A percentile compares a stretch with the other conserved stretches of the same genome.
These are phyloP conservation scores for Digitaria exilis DNA, from an alignment of 202 grass and related monocot species.

Conservation along the genomic window DNA sequence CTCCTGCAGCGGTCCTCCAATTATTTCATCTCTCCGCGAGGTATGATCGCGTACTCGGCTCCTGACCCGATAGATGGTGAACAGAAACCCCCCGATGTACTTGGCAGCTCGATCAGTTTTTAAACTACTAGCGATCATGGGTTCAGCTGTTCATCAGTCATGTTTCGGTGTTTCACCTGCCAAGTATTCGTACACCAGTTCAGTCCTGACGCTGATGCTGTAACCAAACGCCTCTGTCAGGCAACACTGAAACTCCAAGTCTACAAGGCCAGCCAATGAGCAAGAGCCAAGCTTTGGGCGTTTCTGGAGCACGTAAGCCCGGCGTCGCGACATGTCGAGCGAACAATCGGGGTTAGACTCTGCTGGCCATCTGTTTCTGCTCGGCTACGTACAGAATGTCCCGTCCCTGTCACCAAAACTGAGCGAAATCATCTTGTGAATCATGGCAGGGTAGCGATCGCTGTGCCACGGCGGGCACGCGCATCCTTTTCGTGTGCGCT, in stretches of 20 bases:
- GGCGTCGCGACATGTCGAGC: background rate
- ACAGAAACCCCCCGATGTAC: background rate
- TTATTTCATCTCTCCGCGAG: background rate
- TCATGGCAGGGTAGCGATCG: background rate
- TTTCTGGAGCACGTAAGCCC: background rate
- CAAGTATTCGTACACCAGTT: slow-evolving; percentile 22
- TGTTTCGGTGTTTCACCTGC: slow-evolving; percentile 21
- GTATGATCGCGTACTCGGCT: background rate
- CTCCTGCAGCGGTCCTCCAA: background rate
- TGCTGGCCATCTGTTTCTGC: background rate
- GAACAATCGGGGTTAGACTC: background rate
- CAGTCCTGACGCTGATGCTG: background rate
- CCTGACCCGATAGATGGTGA: background rate
- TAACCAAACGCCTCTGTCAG: background rate
- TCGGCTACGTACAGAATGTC: background rate
- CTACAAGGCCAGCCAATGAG: background rate
- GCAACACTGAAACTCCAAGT: background rate
- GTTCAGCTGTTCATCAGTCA: background rate
- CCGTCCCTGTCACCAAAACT: background rate
- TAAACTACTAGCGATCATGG: too few species aligned
- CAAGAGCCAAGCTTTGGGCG: background rate
- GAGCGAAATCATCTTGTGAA: background rate
- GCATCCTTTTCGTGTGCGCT: slow-evolving; percentile 25
- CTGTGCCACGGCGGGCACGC: background rate
- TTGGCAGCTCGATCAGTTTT: background rate